These are phyloP conservation scores for Bromus sterilis DNA, from an alignment of 176 grass and related monocot species.

Conservation along the genomic window DNA sequence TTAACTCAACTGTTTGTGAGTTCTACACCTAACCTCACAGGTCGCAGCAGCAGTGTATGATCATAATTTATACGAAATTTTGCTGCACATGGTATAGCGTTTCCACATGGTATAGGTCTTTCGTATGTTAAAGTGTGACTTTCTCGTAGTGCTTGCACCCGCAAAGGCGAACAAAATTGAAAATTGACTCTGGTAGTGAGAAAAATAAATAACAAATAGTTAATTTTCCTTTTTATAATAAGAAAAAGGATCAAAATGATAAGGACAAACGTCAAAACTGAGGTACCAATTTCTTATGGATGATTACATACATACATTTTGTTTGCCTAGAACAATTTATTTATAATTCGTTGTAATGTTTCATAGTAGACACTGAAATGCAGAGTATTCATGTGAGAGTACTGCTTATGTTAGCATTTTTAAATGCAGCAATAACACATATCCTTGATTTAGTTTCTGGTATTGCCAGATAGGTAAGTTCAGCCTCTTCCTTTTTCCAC, in stretches of 20 bases:
- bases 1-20: no score
- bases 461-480: neutral
- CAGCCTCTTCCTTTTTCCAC: slow-evolving; percentile 1
- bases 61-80: no score
- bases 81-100: neutral
- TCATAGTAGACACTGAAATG: neutral
- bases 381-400: neutral
- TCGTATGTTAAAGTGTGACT: neutral
- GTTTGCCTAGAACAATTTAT: neutral
- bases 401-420: no score
- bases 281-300: neutral
- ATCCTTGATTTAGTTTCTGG: neutral
- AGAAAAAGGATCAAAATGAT: no score
- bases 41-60: no score
- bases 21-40: no score
- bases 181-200: neutral
- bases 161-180: slow-evolving; percentile 24
- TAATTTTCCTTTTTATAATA: no score
- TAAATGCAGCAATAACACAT: neutral
- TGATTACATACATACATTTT: neutral
- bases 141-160: neutral
- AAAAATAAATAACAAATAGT: neutral
- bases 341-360: neutral
- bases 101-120: neutral
- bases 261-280: neutral